phyloP scores from a whole-genome alignment of 1,284 basidiomycete genomes.

The Malassezia cuniculi region DNA sequence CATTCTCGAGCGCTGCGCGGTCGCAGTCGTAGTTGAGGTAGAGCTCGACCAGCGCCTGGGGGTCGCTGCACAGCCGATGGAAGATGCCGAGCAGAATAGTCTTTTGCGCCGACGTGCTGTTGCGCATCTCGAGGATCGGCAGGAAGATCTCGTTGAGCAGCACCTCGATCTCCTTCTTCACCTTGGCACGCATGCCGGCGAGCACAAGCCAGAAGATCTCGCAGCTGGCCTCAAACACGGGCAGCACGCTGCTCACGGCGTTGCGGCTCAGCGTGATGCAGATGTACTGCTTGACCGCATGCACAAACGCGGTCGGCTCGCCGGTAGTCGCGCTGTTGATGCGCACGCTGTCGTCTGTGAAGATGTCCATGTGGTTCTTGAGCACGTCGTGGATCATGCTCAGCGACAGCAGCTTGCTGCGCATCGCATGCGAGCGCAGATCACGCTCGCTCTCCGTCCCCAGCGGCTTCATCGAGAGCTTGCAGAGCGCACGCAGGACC shows the following conservation, averaged over 20 bases:
- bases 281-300: conserved; percentile 48
- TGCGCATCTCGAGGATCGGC: conserved; percentile 95
- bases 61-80: conserved; percentile 34
- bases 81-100: conserved; percentile 36
- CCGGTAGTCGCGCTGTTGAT: conserved; percentile 40
- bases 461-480: conserved; percentile 43
- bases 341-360: conserved; percentile 36
- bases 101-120: conserved; percentile 69
- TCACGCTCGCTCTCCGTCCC: conserved; percentile 42
- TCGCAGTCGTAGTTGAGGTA: conserved; percentile 46
- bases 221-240: conserved; percentile 94
- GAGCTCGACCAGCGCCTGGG: conserved; percentile 43
- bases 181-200: conserved; percentile 79
- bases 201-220: conserved; percentile 98
- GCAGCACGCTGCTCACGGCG: conserved; percentile 83
- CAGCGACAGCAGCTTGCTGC: conserved; percentile 41
- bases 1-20: conserved; percentile 41
- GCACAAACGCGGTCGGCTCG: conserved; percentile 42
- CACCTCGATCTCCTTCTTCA: conserved; percentile 99
- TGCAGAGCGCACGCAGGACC: conserved; percentile 42
- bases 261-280: conserved; percentile 87
- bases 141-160: conserved; percentile 96
- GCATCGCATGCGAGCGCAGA: conserved; percentile 42
- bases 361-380: conserved; percentile 36
- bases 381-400: conserved; percentile 41